Base-by-base conservation (phyloP, 1,284 basidiomycete genomes). In the Ceratobasidium sp. region DNA sequence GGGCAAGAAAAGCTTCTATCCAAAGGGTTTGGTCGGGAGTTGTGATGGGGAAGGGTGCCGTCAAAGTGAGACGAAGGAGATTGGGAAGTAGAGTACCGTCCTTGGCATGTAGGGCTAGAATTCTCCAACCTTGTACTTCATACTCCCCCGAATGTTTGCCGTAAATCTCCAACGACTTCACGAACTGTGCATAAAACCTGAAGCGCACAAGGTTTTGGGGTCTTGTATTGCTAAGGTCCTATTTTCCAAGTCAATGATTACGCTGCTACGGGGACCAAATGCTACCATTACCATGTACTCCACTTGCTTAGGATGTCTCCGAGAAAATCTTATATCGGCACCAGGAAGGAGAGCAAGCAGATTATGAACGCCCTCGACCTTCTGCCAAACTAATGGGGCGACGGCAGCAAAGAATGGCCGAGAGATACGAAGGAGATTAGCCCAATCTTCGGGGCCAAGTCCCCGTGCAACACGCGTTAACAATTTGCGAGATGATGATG, bases 331-430 rank as follows among this genome's bases (percentile, higher is more conserved):
- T 10, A 33, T 59, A 23, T 67, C 3, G 18, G 16, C 12, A 20
- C 16, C 46, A 27, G 68, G 68, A 46, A 71, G 3, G n/a, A 71
- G 44, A n/a, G 27, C 27, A 3, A 71, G 23, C 3, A n/a, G n/a
- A n/a, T n/a, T n/a, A n/a, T n/a, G n/a, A n/a, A n/a, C n/a, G n/a
- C n/a, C n/a, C n/a, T n/a, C n/a, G n/a, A n/a, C n/a, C n/a, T n/a
- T n/a, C n/a, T n/a, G n/a, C n/a, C n/a, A n/a, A n/a, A n/a, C n/a
- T n/a, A n/a, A n/a, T n/a, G n/a, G n/a, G n/a, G n/a, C n/a, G n/a
- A n/a, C n/a, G n/a, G n/a, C n/a, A n/a, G 2, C n/a, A 38, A 71
- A 71, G n/a, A 57, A 71, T 16, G 52, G 8, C 23, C 35, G 52
- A 27, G 68, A 71, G 10, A 71, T 38, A 46, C 52, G 55, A 8